Conservation (phyloP, 2,329 filamentous ascomycete genomes). For the Chalara sp. region DNA sequence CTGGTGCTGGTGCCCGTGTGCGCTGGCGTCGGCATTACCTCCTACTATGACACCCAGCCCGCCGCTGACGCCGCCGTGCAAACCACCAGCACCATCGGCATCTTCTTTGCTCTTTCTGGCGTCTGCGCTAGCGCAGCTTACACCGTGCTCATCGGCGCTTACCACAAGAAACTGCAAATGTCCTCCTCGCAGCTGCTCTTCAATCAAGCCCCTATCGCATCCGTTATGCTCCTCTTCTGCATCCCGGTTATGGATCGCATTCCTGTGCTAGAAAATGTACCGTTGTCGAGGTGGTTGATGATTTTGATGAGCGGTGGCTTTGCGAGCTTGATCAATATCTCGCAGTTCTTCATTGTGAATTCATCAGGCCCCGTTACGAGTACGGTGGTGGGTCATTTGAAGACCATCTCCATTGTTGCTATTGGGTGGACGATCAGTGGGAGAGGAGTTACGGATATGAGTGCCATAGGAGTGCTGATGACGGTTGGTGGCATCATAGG, state of each 20-base stretch:
- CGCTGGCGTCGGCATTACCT: conserved; percentile 37
- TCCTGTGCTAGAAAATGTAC: conserved; percentile 27
- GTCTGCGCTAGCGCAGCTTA: conserved; percentile 40
- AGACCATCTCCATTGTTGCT: conserved; percentile 26
- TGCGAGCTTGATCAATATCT: conserved; percentile 30
- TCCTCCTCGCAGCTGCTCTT: conserved; percentile 35
- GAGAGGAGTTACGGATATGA: conserved; percentile 14
- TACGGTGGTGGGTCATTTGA: conserved; percentile 36
- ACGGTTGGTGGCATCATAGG: conserved; percentile 18
- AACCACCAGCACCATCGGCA: conserved; percentile 48
- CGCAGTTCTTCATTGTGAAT: conserved; percentile 27
- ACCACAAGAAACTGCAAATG: conserved; percentile 36
- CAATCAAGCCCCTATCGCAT: conserved; percentile 37
- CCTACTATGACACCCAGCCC: conserved; percentile 36
- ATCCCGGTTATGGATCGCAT: conserved; percentile 34
- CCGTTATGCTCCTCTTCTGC: conserved; percentile 34
- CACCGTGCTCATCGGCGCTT: conserved; percentile 32
- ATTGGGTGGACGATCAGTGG: conserved; percentile 20
- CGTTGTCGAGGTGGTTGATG: conserved; percentile 28
- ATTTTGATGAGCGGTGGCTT: conserved; percentile 34
- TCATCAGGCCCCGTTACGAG: conserved; percentile 31
- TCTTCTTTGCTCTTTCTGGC: conserved; percentile 54
- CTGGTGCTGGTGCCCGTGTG: conserved; percentile 29
- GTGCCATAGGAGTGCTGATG: conserved; percentile 18
- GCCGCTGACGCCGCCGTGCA: conserved; percentile 34